Evolutionary conservation across 2,329 filamentous ascomycete genomes (phyloP), one percentile per base, ranked within the genome.

Genomic region (Penicillium sp.): DNA sequence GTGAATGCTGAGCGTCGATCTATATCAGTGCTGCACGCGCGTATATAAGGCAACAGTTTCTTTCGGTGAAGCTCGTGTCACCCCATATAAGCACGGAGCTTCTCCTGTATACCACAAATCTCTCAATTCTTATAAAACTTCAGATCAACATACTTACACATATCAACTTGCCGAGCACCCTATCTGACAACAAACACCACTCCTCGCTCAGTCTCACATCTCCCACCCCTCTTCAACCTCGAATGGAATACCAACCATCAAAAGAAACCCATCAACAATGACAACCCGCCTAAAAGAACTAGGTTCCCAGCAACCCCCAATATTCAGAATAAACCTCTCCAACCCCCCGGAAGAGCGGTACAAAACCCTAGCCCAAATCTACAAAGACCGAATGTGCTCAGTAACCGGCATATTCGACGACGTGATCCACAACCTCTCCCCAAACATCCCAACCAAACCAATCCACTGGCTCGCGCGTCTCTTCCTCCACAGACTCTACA

Each of bases 261-360:
- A 33, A 19, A 25, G 31, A 43, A 43, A 41, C 3, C 11, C 36
- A 21, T 15, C 31, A 21, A 47, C n/a, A 50, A 59, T 55, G 50
- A n/a, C 25, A 16, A 13, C 47, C 10, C 19, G 21, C 4, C 10
- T 33, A 10, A 41, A 25, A 19, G 29, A 38, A 10, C 40, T 41
- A 19, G 16, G 38, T 8, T 60, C 57, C 13, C 58, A 68, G 31
- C 50, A 51, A 13, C 68, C 68, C 13, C 78, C 78, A 8, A 63
- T 68, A 10, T 81, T 78, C 65, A 74, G 62, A 13, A 85, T 86
- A 60, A 79, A 87, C 61, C 76, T 86, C 3, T 82, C 81, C 2
- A 76, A 79, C 2, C 77, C 82, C 0, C 82, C 84, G 2, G 66
- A 72, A 29, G 68, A 81, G 57, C 78, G 84, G 50, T 87, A 86